phyloP scores from a whole-genome alignment of 306 rosid species.

The Lithocarpus polystachyus region DNA sequence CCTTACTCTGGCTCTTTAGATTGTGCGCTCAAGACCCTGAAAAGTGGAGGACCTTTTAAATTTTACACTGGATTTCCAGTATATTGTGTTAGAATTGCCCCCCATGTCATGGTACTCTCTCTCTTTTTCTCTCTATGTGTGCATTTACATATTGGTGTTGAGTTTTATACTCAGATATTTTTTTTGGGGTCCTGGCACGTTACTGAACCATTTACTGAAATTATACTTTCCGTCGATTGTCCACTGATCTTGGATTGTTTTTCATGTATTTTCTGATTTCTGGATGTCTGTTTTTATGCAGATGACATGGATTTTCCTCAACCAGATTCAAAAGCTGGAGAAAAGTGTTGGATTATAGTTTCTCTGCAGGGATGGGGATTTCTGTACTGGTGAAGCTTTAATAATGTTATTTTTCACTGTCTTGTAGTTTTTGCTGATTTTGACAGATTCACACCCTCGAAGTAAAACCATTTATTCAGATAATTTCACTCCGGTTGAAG shows the following conservation, averaged over 20 bases:
- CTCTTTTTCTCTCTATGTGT: neutral
- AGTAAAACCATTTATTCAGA: constrained; percentile 28
- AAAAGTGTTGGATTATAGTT: constrained; percentile 58
- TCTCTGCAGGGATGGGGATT: constrained; percentile 10
- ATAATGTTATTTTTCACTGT: constrained; percentile 46
- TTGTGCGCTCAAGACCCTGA: constrained; percentile 75
- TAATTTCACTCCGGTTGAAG: constrained; percentile 27
- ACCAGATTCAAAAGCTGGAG: constrained; percentile 78
- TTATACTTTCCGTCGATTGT: neutral
- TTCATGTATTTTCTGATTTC: too few species aligned
- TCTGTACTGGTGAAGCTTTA: constrained; percentile 34
- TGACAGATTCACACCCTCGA: constrained; percentile 17
- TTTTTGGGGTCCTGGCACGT: neutral
- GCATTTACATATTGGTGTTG: neutral
- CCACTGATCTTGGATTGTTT: neutral
- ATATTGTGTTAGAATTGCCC: constrained; percentile 88
- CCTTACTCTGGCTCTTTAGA: constrained; percentile 90
- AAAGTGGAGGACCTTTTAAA: constrained; percentile 77
- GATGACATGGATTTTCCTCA: constrained; percentile 99
- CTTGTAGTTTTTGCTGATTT: constrained; percentile 34
- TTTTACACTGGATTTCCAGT: constrained; percentile 95
- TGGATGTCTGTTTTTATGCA: constrained; percentile 30
- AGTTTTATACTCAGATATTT: neutral
- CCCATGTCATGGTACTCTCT: constrained; percentile 86
- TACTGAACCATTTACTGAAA: neutral